Percentiles rank a stretch among this genome's conserved stretches.
Conservation (phyloP, 2,329 filamentous ascomycete species). For the Fusarium sp. region DNA sequence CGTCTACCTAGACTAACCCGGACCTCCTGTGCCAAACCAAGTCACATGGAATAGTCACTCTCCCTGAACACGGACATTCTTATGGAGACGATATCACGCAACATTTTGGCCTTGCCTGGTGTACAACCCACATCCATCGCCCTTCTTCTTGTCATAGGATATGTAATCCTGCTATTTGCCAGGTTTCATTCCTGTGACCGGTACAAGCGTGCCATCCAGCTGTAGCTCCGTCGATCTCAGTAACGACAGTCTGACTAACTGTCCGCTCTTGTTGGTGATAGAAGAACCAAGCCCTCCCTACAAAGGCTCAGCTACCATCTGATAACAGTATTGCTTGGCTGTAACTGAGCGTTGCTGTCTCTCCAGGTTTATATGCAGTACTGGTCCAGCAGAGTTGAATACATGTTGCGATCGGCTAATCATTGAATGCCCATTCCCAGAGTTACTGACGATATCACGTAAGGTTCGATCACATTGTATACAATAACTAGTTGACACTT, state of each 20-base stretch:
- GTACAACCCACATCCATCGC: background rate
- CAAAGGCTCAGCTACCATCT: background rate
- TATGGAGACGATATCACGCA: background rate
- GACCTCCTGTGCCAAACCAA: background rate
- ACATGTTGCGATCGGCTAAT: background rate
- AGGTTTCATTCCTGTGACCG: slow-evolving; percentile 19
- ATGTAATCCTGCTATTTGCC: slow-evolving; percentile 11
- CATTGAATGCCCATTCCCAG: background rate
- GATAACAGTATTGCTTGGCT: slow-evolving; percentile 3
- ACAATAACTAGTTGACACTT: background rate
- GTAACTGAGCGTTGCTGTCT: background rate
- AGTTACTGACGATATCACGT: background rate
- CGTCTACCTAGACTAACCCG: background rate
- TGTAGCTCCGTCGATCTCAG: slow-evolving; percentile 45
- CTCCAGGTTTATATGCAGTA: background rate
- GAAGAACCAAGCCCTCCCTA: background rate
- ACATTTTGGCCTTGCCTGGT: background rate
- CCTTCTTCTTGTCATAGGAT: slow-evolving; percentile 3
- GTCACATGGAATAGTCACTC: background rate
- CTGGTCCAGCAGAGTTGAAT: background rate
- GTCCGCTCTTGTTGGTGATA: background rate
- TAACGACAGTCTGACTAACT: slow-evolving; percentile 31
- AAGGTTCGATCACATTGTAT: background rate
- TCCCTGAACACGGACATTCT: background rate
- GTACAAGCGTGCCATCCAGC: slow-evolving; percentile 12